These are phyloP conservation scores for Basipetospora chlamydospora DNA, from an alignment of 2,329 filamentous ascomycete species.

Conservation along the genomic window DNA sequence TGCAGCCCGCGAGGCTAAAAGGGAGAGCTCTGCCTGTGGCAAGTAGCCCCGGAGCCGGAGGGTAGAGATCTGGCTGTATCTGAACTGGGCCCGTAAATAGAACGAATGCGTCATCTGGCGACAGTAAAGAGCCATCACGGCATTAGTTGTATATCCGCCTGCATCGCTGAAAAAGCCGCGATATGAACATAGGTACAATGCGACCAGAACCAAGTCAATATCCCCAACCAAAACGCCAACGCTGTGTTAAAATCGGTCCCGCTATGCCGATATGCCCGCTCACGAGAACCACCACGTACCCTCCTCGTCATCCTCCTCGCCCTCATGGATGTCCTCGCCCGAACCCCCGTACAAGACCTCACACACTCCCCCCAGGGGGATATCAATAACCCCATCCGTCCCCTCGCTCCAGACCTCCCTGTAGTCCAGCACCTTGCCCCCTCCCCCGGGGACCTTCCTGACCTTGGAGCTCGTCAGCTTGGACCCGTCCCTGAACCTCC, in stretches of 20 bases:
- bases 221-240: neutral
- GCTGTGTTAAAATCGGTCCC: too few relatives aligned
- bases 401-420: constrained; percentile 74
- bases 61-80: too few relatives aligned
- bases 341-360: constrained; percentile 71
- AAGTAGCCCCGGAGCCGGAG: too few relatives aligned
- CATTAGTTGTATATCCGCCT: too few relatives aligned
- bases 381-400: constrained; percentile 94
- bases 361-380: constrained; percentile 86
- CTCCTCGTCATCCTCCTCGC: constrained; percentile 1
- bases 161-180: too few relatives aligned
- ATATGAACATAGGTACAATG: too few relatives aligned
- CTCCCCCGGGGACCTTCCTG: constrained; percentile 8
- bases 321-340: constrained; percentile 10
- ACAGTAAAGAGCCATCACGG: too few relatives aligned
- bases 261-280: neutral
- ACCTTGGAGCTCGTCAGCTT: constrained; percentile 21
- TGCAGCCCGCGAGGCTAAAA: too few relatives aligned
- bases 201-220: too few relatives aligned
- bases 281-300: constrained; percentile 1
- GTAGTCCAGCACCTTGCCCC: constrained; percentile 47
- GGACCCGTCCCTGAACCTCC: constrained; percentile 28
- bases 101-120: too few relatives aligned
- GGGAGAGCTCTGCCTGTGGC: too few relatives aligned
- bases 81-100: too few relatives aligned